phyloP scores from a whole-genome alignment of 2,329 filamentous ascomycete genomes.

The Alternaria brassicae region DNA sequence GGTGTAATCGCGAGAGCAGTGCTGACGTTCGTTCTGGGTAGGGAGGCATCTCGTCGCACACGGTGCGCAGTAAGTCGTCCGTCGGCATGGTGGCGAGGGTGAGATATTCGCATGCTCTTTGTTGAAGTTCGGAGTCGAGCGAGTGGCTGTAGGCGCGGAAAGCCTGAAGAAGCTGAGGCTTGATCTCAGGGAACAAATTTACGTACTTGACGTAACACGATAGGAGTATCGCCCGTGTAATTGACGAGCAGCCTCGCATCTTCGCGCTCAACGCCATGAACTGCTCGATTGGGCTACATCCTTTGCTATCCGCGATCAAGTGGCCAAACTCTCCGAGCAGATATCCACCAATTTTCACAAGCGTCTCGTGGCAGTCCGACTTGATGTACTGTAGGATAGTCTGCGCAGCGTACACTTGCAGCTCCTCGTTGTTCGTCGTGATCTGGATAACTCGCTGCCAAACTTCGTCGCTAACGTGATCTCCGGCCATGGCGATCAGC shows the following conservation, averaged over 20 bases:
- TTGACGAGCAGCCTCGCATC: constrained; percentile 85
- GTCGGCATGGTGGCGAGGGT: constrained; percentile 83
- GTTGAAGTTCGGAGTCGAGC: constrained; percentile 92
- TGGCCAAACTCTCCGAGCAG: constrained; percentile 97
- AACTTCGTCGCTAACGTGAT: constrained; percentile 98
- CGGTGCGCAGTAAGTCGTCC: constrained; percentile 88
- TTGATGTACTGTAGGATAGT: constrained; percentile 93
- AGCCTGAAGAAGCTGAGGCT: constrained; percentile 87
- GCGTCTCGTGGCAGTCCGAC: constrained; percentile 93
- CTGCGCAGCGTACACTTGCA: constrained; percentile 95
- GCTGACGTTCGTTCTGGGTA: constrained; percentile 96
- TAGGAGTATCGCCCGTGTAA: constrained; percentile 89
- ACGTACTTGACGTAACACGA: constrained; percentile 98
- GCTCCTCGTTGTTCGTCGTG: constrained; percentile 97
- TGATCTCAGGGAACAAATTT: constrained; percentile 98
- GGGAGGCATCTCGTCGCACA: constrained; percentile 98
- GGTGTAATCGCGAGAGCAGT: constrained; percentile 87
- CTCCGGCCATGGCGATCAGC: constrained; percentile 93
- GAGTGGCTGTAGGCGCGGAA: constrained; percentile 95
- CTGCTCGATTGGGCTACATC: constrained; percentile 96
- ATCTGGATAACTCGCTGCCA: constrained; percentile 99
- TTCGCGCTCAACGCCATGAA: constrained; percentile 92
- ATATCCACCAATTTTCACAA: constrained; percentile 97
- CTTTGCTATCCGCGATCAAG: constrained; percentile 87
- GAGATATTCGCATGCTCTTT: constrained; percentile 94